Percentiles rank a stretch among this genome's conserved stretches.
Evolutionary conservation across 1,139 yeast species (phyloP).

Genomic region (Candida glucosophila): DNA sequence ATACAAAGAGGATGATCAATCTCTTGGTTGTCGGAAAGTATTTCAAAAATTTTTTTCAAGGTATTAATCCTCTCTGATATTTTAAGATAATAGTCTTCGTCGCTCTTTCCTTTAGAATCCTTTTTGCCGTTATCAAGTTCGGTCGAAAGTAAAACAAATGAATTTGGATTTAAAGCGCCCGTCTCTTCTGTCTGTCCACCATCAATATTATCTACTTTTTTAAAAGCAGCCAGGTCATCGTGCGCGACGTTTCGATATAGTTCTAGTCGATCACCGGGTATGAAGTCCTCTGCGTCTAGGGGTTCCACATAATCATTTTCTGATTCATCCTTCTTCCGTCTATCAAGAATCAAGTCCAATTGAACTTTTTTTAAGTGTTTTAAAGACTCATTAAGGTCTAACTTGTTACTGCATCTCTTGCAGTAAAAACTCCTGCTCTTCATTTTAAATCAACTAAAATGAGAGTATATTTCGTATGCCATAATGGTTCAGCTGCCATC

Average conservation of each 20-base stretch:
- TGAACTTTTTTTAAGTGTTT: constrained; percentile 24
- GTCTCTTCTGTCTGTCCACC: constrained; percentile 10
- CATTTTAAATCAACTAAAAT: background rate
- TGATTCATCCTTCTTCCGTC: constrained; percentile 7
- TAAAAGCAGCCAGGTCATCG: constrained; percentile 11
- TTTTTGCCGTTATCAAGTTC: constrained; percentile 5
- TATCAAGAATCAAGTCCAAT: constrained; percentile 19
- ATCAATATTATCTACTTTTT: constrained; percentile 8
- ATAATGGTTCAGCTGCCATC: background rate
- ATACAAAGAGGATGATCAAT: constrained; percentile 84
- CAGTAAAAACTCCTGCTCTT: constrained; percentile 13
- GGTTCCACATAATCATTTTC: too few species aligned
- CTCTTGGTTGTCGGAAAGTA: constrained; percentile 52
- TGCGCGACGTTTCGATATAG: constrained; percentile 14
- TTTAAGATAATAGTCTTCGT: constrained; percentile 7
- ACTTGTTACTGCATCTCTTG: constrained; percentile 26
- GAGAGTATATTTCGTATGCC: background rate
- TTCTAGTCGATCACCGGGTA: constrained; percentile 24
- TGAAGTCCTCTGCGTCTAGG: constrained; percentile 23
- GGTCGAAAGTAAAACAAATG: constrained; percentile 26
- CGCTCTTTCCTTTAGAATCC: constrained; percentile 5
- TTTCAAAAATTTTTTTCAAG: constrained; percentile 56
- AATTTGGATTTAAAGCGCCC: constrained; percentile 14
- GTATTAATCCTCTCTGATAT: constrained; percentile 40
- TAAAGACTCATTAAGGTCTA: constrained; percentile 23